These are phyloP conservation scores for Ceratocystis destructans DNA, from an alignment of 2,329 filamentous ascomycete genomes.

Conservation along the genomic window DNA sequence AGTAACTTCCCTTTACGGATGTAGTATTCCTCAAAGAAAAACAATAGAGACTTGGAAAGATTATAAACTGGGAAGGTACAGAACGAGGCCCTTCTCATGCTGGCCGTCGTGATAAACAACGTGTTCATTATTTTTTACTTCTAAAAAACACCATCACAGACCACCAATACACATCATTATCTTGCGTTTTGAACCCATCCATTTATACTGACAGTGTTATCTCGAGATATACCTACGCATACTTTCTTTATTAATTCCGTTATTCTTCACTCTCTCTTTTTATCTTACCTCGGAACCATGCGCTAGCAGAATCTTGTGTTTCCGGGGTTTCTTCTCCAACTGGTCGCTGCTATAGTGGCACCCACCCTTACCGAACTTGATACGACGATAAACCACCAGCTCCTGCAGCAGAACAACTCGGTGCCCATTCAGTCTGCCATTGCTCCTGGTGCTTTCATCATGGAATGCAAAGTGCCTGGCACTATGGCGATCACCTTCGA, in stretches of 20 bases:
- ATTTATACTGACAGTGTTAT: constrained; percentile 4
- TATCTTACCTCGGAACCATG: background rate
- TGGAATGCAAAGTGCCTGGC: constrained; percentile 26
- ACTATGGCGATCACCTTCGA: constrained; percentile 35
- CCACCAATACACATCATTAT: constrained; percentile 2
- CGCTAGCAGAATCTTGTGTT: background rate
- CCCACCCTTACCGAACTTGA: constrained; percentile 3
- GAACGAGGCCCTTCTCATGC: background rate
- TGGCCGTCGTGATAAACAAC: background rate
- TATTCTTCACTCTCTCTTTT: background rate
- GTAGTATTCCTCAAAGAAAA: background rate
- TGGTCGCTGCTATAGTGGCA: background rate
- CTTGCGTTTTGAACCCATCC: background rate
- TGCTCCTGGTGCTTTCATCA: constrained; percentile 16
- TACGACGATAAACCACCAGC: background rate
- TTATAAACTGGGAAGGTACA: background rate
- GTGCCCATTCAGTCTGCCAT: background rate
- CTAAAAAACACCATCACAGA: background rate
- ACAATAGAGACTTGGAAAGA: background rate
- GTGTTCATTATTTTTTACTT: background rate
- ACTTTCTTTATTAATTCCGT: background rate
- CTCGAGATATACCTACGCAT: background rate
- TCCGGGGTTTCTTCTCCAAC: constrained; percentile 3
- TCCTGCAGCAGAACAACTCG: background rate
- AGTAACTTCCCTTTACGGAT: background rate